Evolutionary conservation across 441 rosid genomes (phyloP).

Genomic region (Eutrema salsugineum): DNA sequence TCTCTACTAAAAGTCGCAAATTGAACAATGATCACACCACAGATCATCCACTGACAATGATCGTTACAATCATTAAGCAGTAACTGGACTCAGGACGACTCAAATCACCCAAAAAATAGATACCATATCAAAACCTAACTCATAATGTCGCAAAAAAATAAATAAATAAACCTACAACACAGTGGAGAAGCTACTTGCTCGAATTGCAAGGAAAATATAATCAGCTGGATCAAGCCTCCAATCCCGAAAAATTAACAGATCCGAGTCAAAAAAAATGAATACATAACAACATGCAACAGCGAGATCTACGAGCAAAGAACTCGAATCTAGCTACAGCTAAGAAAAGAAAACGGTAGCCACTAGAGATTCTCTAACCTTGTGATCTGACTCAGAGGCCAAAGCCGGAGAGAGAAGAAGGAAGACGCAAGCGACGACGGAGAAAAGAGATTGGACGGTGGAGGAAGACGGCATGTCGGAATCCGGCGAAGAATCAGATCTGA

Average conservation of each 20-base stretch:
- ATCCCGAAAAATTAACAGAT: conserved; percentile 9
- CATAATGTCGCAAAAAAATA: background rate
- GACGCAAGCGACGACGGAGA: conserved; percentile 10
- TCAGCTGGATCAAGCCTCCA: conserved; percentile 15
- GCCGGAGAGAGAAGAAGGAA: conserved; percentile 23
- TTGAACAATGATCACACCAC: background rate
- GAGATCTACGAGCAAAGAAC: conserved; percentile 23
- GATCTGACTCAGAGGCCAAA: conserved; percentile 29
- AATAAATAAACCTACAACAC: background rate
- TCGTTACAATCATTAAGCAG: background rate
- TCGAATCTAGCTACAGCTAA: conserved; percentile 12
- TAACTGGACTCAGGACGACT: background rate
- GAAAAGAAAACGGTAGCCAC: background rate
- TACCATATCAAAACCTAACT: background rate
- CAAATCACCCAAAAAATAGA: background rate
- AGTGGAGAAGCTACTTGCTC: background rate
- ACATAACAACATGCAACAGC: conserved; percentile 16
- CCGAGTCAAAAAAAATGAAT: background rate
- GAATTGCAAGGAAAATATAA: background rate
- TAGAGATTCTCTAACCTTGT: conserved; percentile 24
- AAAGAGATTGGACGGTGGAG: conserved; percentile 15
- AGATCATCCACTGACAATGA: background rate
- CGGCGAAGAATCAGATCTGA: conserved; percentile 26
- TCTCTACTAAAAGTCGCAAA: background rate
- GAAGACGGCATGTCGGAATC: conserved; percentile 25